A percentile compares a stretch with the other conserved stretches of the same genome.
phyloP scores from a whole-genome alignment of 78 protist species.

The Diacronema lutheri region DNA sequence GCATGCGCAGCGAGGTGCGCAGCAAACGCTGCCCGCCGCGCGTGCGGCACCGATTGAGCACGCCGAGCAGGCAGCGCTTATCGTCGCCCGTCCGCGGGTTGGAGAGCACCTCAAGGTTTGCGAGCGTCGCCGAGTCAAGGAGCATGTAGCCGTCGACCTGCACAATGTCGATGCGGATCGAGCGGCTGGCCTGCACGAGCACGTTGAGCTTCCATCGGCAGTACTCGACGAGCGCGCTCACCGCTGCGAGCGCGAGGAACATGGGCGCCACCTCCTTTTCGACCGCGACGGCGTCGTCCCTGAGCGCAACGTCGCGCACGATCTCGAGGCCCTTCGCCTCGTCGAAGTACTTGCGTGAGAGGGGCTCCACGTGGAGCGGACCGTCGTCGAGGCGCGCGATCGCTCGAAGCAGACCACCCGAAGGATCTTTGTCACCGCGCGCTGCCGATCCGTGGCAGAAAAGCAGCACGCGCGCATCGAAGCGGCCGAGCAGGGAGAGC shows the following conservation, averaged over 20 bases:
- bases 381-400: background rate
- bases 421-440: background rate
- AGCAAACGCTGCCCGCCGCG: background rate
- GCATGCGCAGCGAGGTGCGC: background rate
- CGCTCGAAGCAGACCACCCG: background rate
- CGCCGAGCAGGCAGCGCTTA: background rate
- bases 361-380: background rate
- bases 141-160: background rate
- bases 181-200: background rate
- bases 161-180: background rate
- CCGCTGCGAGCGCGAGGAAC: background rate
- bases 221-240: background rate
- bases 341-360: background rate
- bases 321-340: background rate
- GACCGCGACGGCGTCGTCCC: background rate
- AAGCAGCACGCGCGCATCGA: background rate
- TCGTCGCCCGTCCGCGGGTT: background rate
- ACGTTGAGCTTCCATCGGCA: too few species aligned
- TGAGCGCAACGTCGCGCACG: background rate
- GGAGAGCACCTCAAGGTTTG: background rate
- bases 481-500: background rate
- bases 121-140: background rate
- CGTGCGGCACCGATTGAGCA: conserved; percentile 6
- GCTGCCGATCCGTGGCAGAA: background rate
- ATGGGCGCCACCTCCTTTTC: background rate